Base-by-base conservation (phyloP, 2,329 filamentous ascomycete genomes). In the Xylariaceae sp. region DNA sequence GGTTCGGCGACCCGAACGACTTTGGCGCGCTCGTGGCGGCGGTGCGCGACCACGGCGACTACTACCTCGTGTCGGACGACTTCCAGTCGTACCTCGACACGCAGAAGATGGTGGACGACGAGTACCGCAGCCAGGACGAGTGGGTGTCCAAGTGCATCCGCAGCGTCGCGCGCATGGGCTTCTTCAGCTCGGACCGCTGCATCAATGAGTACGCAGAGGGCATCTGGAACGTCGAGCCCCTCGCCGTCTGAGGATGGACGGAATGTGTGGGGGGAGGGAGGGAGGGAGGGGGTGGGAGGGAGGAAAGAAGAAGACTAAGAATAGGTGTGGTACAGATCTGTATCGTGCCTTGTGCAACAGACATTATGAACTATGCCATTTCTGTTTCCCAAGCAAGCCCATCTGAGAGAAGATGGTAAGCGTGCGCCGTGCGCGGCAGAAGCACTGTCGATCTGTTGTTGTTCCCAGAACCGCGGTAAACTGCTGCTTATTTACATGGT, bases 161-260 rank as follows among this genome's bases (percentile, higher is more conserved):
- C 26, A 84, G 83, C 38, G 92, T 98, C 13, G 74, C 87, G 5
- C 72, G 89, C 25, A 98, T 98, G 92, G 92, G 90, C 23, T 96
- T 96, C 75, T 96, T 96, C 68, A 89, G 80, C 48, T 90, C 83
- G 44, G 90, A 96, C 59, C 76, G 90, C 24, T 94, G 90, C 64
- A 95, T 96, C 59, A 86, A 90, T 52, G 89, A 95, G 70, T 98
- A 98, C 63, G 92, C 92, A 0, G 90, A 98, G 59, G 80, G 73
- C 44, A 95, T 98, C 58, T 98, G 92, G 92, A 96, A 96, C 55
- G 70, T 94, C 24, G 90, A 96, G 68, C 89, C 90, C 18, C 59
- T 92, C 35, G 61, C 62, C 21, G 65, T 65, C 19, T 61, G 65
- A 26, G 21, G 21, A n/a, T n/a, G n/a, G n/a, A n/a, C n/a, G n/a